Evolutionary conservation across 441 rosid species (phyloP), one percentile per base, ranked within the genome.

Genomic region (Hypseocharis bilobata): DNA sequence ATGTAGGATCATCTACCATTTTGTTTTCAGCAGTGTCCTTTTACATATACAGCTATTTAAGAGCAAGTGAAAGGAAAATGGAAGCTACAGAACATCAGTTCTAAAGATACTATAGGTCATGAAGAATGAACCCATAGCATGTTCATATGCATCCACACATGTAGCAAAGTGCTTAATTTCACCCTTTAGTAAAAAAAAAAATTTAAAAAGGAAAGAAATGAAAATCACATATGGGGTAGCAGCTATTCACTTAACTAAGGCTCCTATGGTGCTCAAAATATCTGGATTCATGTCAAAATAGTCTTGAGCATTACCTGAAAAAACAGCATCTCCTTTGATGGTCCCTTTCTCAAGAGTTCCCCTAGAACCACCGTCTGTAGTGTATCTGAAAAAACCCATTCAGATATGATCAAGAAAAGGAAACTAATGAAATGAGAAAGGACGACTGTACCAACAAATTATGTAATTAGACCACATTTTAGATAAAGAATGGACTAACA

Each of bases 281-380:
- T 40, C 45, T 40, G 16, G 20, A 58, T 49, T 16, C 26, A 16
- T 13, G n/a, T n/a, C 20, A 70, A 23, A 16, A 30, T 19, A 1
- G 49, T 65, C 3, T 34, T 51, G 36, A 26, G 49, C n/a, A 45
- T 73, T 63, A 91, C 96, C 94, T 64, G 98, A 84, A 78, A 85
- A 90, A 65, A 92, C 91, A 57, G 84, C 78, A 69, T 77, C 86
- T 72, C 76, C 78, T 10, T 65, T 78, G 63, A 82, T 79, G 63
- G 94, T 86, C 79, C 98, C 98, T 78, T 86, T 88, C 78, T 81
- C 79, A 63, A 90, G 96, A 69, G 64, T 78, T 72, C 78, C 92
- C 71, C 77, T 77, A 58, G 84, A 70, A 66, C 98, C 98, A 54
- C 98, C 98, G 66, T 92, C 98, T 14, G 94, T 92, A 40, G 97